Conservation (phyloP, 83 land plant genomes). For the Thuja plicata region DNA sequence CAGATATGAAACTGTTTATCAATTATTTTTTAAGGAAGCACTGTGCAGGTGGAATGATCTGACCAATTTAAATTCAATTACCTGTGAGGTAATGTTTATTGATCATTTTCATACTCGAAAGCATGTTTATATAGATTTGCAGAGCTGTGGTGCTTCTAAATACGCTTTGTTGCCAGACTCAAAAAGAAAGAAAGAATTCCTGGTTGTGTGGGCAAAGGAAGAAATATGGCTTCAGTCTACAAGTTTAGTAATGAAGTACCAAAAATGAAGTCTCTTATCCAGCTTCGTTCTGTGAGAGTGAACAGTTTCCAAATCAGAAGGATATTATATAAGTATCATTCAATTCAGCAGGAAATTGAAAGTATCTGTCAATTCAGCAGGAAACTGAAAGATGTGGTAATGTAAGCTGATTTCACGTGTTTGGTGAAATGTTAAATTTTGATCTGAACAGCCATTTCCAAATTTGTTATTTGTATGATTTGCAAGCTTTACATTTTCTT, state of each 20-base stretch:
- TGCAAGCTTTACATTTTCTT: background rate
- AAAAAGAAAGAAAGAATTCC: background rate
- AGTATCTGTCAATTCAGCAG: background rate
- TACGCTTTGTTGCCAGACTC: background rate
- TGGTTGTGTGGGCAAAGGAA: background rate
- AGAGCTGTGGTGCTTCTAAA: constrained; percentile 1
- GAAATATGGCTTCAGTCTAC: background rate
- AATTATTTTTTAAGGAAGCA: background rate
- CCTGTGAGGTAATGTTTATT: background rate
- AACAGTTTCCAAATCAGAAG: background rate
- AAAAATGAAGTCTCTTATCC: background rate
- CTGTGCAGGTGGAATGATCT: background rate
- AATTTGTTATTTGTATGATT: too few species aligned
- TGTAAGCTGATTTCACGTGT: background rate
- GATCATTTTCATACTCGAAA: background rate
- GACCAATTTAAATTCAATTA: background rate
- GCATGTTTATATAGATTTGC: background rate
- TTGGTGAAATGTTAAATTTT: background rate
- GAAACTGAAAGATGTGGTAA: background rate
- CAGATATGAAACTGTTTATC: background rate
- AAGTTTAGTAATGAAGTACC: background rate
- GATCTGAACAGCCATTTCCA: background rate
- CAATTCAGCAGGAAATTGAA: background rate
- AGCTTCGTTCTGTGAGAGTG: background rate
- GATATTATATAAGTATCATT: background rate